Percentiles rank a stretch among this genome's conserved stretches.
Conservation (phyloP, 129 eudicot species). For the carrot (Daucus carota) region DNA sequence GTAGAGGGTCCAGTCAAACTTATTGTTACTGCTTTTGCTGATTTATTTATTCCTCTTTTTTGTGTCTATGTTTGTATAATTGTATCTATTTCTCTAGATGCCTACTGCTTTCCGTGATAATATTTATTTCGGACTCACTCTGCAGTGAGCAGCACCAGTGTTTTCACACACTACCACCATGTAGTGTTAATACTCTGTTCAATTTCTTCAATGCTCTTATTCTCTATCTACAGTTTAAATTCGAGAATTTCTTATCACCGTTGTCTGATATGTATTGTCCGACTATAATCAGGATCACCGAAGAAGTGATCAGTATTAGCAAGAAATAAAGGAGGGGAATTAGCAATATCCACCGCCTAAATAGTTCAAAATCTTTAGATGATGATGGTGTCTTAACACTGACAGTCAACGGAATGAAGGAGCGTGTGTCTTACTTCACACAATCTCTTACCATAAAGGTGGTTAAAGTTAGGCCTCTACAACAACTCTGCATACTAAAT, state of each 20-base stretch:
- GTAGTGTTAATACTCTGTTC: no score
- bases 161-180: background rate
- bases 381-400: background rate
- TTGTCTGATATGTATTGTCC: no score
- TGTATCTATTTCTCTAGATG: background rate
- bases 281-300: no score
- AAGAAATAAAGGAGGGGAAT: no score
- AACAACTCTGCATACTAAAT: background rate
- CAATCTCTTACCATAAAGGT: background rate
- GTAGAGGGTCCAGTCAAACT: conserved; percentile 42
- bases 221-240: no score
- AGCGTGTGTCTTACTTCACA: background rate
- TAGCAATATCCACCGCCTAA: background rate
- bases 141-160: background rate
- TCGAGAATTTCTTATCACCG: no score
- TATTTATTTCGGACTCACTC: background rate
- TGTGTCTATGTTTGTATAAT: background rate
- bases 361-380: background rate
- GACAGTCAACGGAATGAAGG: background rate
- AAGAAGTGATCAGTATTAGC: no score
- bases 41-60: conserved; percentile 16
- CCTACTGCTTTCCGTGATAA: background rate
- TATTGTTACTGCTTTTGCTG: conserved; percentile 2
- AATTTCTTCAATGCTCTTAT: no score
- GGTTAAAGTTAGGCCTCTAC: background rate